Base-by-base conservation (phyloP, 2,329 filamentous ascomycete species). In the Ascochyta clinopodiicola region DNA sequence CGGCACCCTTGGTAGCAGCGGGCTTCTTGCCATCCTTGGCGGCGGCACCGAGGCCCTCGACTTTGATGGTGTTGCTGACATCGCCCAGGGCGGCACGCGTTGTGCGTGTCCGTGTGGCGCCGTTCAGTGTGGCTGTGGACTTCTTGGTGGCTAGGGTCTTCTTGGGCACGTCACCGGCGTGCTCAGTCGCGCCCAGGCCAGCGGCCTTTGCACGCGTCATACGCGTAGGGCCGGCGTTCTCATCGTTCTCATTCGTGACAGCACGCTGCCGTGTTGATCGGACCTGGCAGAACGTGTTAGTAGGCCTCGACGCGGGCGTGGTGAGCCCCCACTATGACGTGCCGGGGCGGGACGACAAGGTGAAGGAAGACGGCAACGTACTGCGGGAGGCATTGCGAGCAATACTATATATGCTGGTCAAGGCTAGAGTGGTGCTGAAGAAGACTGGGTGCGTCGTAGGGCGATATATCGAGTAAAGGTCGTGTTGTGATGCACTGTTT, bases 161-260 rank as follows among this genome's bases (percentile, higher is more conserved):
- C 74, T 80, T 86, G 22, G 80, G 78, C 50, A 80, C 77, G 48
- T 89, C 89, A 66, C 88, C 88, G 66, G 69, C 66, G 39, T 68
- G 63, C 54, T 67, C 67, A 82, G 84, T 71, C 80, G 82, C 59
- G 75, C 75, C 75, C 36, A 85, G 82, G 17, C 47, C 54, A 55
- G 92, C 91, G 47, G 92, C 88, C 81, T 98, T 97, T 65, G 95
- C 93, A 80, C 95, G 87, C 69, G 95, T 98, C 75, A 97, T 81
- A 80, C 93, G 92, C 79, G 90, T 91, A 59, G 90, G 87, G 56
- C 82, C 78, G 56, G 77, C 78, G 76, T 96, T 96, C 82, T 97
- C 95, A 76, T 97, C 94, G 75, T 97, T 97, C 82, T 97, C 93
- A 78, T 96, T 95, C 64, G 89, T 89, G 70, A 89, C 84, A 75